Base-by-base conservation (phyloP, 1,284 basidiomycete genomes). In the Ustilago shanxiensis region DNA sequence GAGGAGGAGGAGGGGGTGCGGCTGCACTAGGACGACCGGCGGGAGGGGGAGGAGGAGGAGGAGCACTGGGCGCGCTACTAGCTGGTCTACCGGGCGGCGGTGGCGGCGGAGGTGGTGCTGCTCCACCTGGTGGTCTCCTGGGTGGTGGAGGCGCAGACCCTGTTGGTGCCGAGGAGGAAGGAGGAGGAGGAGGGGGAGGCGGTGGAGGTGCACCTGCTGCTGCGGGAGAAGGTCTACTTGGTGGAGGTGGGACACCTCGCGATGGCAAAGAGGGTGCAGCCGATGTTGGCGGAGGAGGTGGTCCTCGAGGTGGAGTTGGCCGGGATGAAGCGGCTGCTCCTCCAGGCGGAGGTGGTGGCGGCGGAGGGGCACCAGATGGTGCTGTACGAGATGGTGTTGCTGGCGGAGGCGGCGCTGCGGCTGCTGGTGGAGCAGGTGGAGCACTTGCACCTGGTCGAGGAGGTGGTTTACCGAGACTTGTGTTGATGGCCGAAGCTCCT, bases 221-320 rank as follows among this genome's bases (percentile, higher is more conserved):
- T 60, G 66, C 68, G 26, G 74, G 60, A 3, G 70, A 62, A 18
- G 70, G 74, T 28, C 74, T 61, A 33, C 62, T 62, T 0, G 75
- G 75, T 11, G 75, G 75, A 45, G 75, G 75, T 8, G 75, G 75
- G 7, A 77, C 63, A 44, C 70, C 70, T 62, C 75, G 59, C 0
- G 62, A 63, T 20, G 75, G 70, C 47, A 77, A 31, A 16, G 70
- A 66, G 2, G 74, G 74, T 9, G 74, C 66, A 3, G 70, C 70
- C 20, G 53, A 70, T 16, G 45, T 47, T 35, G 74, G 75, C 35
- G 75, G 70, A 49, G 70, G 69, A 61, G 74, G 70, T 16, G 75
- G 69, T 45, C 70, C 65, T 16, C 66, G 53, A 11, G 75, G 63
- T 18, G 75, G 66, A 20, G 50, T 55, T 1, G 67, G 63, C 9